A percentile compares a stretch with the other conserved stretches of the same genome.
These are phyloP conservation scores for Vanderwaltozyma polyspora DNA, from an alignment of 805 yeast genomes.

Conservation along the genomic window DNA sequence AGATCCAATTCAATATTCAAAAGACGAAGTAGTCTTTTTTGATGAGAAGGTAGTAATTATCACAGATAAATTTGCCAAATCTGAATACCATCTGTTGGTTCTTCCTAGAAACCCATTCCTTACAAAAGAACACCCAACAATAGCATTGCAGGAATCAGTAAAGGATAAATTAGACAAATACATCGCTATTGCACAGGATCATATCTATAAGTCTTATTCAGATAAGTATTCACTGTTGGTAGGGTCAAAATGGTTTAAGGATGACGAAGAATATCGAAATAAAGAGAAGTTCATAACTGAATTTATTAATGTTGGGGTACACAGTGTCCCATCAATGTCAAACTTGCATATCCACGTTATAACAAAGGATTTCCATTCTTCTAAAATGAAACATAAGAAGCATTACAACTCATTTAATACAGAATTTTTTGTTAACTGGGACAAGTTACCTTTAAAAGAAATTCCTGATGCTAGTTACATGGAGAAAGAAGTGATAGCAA, in stretches of 20 bases:
- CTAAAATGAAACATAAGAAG: constrained; percentile 42
- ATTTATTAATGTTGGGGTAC: constrained; percentile 48
- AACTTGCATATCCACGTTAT: constrained; percentile 68
- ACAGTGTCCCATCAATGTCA: constrained; percentile 55
- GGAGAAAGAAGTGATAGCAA: constrained; percentile 25
- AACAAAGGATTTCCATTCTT: constrained; percentile 49
- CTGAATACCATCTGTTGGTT: constrained; percentile 47
- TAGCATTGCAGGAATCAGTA: constrained; percentile 31
- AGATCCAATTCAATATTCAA: constrained; percentile 31
- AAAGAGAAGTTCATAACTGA: constrained; percentile 11
- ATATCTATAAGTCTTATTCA: constrained; percentile 22
- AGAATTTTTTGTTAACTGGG: constrained; percentile 48
- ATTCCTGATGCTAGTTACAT: constrained; percentile 28
- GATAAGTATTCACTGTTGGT: constrained; percentile 5
- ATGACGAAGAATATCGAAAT: constrained; percentile 8
- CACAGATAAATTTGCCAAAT: constrained; percentile 52
- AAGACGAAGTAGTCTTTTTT: constrained; percentile 31
- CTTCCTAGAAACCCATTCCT: constrained; percentile 39
- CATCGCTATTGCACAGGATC: constrained; percentile 17
- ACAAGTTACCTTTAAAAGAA: constrained; percentile 32
- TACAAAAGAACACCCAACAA: constrained; percentile 38
- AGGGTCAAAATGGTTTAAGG: constrained; percentile 8
- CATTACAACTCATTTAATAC: constrained; percentile 69
- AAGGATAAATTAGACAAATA: constrained; percentile 32
- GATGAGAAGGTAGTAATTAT: constrained; percentile 48